Base-by-base conservation (phyloP, 345 rosid genomes). In the Trapa bicornis region DNA sequence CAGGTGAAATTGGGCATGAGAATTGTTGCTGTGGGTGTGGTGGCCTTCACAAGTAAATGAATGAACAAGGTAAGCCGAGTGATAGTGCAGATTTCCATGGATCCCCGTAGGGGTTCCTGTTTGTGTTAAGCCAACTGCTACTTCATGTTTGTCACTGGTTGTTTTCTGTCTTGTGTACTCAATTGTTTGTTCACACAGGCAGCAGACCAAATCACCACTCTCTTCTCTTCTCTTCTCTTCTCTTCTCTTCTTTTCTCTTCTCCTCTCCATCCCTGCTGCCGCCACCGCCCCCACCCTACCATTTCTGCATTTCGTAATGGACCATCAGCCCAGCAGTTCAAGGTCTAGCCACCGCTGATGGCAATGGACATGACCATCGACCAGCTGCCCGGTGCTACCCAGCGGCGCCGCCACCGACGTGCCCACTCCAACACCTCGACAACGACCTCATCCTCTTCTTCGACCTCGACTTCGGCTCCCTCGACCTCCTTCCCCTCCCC, bases 361-460 rank as follows among this genome's bases (percentile, higher is more conserved):
- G 52, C 57, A 35, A 43, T 17, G 64, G 67, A 53, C 45, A 61
- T 66, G 65, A 65, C 66, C 70, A 77, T 89, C 65, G 88, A 87
- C 61, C 85, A 76, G 74, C 88, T 87, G 89, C 78, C 93, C 3
- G 91, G 85, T 61, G 76, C 81, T 14, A 84, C 85, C 4, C 86
- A 86, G 0, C 75, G 84, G 60, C 75, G 83, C 75, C 87, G 78
- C 70, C 98, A 92, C 85, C 84, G 98, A 17, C 77, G 98, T 60
- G 96, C 98, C 32, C 93, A 85, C 79, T 92, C 98, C 66, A 96
- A 92, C 71, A 87, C 76, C 93, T 89, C 77, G 96, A 92, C 75
- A 95, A 92, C 77, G 96, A 92, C 82, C 81, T 89, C 62, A 89
- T 89, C 69, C 82, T 84, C 66, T 92, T 92, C 75, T 92, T 92